Percentiles rank a stretch among this genome's conserved stretches.
phyloP scores from a whole-genome alignment of 2,329 filamentous ascomycete genomes.

The Xylariaceae sp. region DNA sequence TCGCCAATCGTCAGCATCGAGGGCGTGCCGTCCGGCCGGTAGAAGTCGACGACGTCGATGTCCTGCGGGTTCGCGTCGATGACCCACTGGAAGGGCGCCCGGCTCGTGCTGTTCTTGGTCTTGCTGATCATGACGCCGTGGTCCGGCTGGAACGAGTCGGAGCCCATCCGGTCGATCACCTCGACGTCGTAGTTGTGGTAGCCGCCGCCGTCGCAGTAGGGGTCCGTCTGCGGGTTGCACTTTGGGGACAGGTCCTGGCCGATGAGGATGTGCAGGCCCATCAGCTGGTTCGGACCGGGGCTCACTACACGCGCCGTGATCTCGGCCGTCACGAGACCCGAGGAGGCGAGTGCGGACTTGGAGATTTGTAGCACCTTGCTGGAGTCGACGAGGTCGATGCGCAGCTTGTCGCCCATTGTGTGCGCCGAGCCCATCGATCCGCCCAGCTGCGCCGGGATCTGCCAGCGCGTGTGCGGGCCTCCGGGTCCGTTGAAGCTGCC shows the following conservation, averaged over 20 bases:
- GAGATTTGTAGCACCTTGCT: constrained; percentile 40
- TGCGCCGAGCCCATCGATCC: constrained; percentile 46
- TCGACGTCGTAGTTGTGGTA: constrained; percentile 49
- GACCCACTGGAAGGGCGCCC: constrained; percentile 46
- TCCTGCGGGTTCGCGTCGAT: constrained; percentile 51
- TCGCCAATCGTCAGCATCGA: constrained; percentile 46
- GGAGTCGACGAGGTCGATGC: constrained; percentile 43
- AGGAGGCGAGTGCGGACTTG: constrained; percentile 35
- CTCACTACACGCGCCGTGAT: constrained; percentile 44
- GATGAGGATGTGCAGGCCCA: constrained; percentile 44
- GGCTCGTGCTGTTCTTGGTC: constrained; percentile 39
- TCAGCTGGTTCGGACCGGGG: constrained; percentile 33
- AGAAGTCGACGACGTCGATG: constrained; percentile 45
- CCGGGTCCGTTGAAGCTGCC: constrained; percentile 50
- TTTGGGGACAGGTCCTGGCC: constrained; percentile 39
- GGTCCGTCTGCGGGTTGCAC: constrained; percentile 38
- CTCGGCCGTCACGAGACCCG: constrained; percentile 40
- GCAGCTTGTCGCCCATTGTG: constrained; percentile 48
- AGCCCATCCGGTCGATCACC: constrained; percentile 49
- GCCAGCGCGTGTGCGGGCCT: constrained; percentile 47
- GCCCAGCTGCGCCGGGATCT: constrained; percentile 45
- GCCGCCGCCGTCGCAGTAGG: constrained; percentile 45
- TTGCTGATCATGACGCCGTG: constrained; percentile 50
- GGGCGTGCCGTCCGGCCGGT: constrained; percentile 42
- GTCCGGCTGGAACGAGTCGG: constrained; percentile 47